Evolutionary conservation across 164 flowering plant species (phyloP).

Genomic region (Paratinospora sagittata): DNA sequence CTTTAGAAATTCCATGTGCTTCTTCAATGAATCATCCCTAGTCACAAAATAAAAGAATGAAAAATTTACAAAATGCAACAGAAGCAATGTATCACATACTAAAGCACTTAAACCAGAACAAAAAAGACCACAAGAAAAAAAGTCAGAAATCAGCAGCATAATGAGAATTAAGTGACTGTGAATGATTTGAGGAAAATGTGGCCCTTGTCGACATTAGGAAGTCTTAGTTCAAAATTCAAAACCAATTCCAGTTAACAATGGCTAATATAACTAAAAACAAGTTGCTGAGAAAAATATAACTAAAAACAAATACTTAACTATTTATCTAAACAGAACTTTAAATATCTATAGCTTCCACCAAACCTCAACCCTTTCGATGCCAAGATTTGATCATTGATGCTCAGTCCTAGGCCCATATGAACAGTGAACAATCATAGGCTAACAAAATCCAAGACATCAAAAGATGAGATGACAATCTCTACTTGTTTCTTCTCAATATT

Average conservation of each 20-base stretch:
- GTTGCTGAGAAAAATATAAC: too few relatives aligned
- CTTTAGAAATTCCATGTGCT: constrained; percentile 63
- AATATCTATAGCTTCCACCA: neutral
- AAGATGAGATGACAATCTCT: too few relatives aligned
- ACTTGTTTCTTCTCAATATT: too few relatives aligned
- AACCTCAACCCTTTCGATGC: neutral
- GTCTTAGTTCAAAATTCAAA: neutral
- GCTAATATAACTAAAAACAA: neutral
- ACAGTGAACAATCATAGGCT: neutral
- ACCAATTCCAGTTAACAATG: neutral
- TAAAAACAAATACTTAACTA: too few relatives aligned
- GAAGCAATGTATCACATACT: neutral
- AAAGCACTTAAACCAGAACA: neutral
- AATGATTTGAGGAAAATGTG: neutral
- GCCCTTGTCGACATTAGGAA: neutral
- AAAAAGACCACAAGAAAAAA: neutral
- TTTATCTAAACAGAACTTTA: too few relatives aligned
- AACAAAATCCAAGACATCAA: too few relatives aligned
- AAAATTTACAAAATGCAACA: neutral
- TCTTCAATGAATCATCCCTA: constrained; percentile 61
- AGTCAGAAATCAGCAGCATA: neutral
- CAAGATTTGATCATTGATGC: neutral
- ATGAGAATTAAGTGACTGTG: neutral
- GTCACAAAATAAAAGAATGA: neutral
- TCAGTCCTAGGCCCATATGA: neutral